These are phyloP conservation scores for Kodamaea ohmeri DNA, from an alignment of 1,139 yeast species.

Conservation along the genomic window DNA sequence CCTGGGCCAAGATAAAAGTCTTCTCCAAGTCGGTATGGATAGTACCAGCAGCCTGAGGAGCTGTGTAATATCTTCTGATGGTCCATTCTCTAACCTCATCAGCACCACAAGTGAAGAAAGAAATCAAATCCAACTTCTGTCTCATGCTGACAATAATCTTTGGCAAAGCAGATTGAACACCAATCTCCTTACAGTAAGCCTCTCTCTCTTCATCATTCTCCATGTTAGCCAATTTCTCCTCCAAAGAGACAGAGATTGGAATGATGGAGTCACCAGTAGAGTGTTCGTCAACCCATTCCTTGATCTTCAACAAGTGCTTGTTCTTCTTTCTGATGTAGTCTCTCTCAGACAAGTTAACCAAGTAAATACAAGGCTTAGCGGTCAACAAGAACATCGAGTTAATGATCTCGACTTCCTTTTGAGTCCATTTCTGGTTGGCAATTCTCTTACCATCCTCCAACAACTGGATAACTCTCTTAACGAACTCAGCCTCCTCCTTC, in stretches of 20 bases:
- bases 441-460: slow-evolving; percentile 86
- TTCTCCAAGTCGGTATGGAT: slow-evolving; percentile 64
- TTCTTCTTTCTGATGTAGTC: slow-evolving; percentile 97
- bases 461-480: slow-evolving; percentile 68
- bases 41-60: slow-evolving; percentile 88
- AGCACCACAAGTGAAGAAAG: slow-evolving; percentile 83
- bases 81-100: slow-evolving; percentile 91
- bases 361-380: slow-evolving; percentile 94
- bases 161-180: slow-evolving; percentile 84
- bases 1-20: slow-evolving; percentile 51
- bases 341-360: slow-evolving; percentile 89
- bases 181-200: slow-evolving; percentile 83
- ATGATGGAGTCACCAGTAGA: slow-evolving; percentile 95
- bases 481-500: slow-evolving; percentile 87
- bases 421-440: slow-evolving; percentile 86
- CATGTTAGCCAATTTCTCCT: slow-evolving; percentile 89
- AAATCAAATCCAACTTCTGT: slow-evolving; percentile 76
- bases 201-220: slow-evolving; percentile 88
- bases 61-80: slow-evolving; percentile 77
- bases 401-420: slow-evolving; percentile 86
- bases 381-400: slow-evolving; percentile 86
- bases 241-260: slow-evolving; percentile 90
- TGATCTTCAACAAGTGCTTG: slow-evolving; percentile 85
- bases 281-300: slow-evolving; percentile 93
- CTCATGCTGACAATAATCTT: slow-evolving; percentile 83